Evolutionary conservation across 2,329 filamentous ascomycete species (phyloP).

Genomic region (Knufia fluminis): DNA sequence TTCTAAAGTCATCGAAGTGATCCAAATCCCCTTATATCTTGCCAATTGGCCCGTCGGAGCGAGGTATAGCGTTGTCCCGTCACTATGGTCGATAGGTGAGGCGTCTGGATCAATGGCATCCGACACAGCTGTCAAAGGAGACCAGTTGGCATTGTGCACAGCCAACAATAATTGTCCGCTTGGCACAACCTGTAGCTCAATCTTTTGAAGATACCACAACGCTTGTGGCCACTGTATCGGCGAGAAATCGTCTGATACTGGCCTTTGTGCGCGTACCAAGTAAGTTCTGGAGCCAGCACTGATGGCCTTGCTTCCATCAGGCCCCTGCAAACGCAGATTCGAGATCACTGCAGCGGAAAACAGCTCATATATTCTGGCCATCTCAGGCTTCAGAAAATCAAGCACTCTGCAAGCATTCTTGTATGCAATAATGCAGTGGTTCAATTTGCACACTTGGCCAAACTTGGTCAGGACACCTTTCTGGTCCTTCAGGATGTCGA

Average conservation of each 20-base stretch:
- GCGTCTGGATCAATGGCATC: neutral
- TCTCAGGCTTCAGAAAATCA: constrained; percentile 21
- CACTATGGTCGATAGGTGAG: neutral
- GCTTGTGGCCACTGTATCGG: neutral
- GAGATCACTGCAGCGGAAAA: constrained; percentile 21
- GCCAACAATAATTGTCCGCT: constrained; percentile 20
- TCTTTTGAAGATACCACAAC: constrained; percentile 2
- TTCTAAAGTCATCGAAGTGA: neutral
- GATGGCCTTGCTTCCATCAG: neutral
- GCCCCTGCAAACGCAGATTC: constrained; percentile 13
- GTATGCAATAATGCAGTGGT: constrained; percentile 21
- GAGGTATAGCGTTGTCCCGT: neutral
- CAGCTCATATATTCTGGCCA: constrained; percentile 17
- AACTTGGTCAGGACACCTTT: constrained; percentile 20
- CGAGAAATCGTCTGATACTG: neutral
- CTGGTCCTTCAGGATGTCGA: constrained; percentile 22
- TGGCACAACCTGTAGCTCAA: constrained; percentile 18
- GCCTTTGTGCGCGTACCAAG: neutral
- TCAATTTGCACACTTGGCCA: constrained; percentile 19
- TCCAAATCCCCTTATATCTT: neutral
- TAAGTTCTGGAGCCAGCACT: neutral
- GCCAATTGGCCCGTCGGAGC: constrained; percentile 8
- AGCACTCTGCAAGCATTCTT: constrained; percentile 20
- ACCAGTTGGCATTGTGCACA: neutral
- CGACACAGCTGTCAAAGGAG: neutral